phyloP scores from a whole-genome alignment of 345 rosid genomes.

The Linum lewisii region DNA sequence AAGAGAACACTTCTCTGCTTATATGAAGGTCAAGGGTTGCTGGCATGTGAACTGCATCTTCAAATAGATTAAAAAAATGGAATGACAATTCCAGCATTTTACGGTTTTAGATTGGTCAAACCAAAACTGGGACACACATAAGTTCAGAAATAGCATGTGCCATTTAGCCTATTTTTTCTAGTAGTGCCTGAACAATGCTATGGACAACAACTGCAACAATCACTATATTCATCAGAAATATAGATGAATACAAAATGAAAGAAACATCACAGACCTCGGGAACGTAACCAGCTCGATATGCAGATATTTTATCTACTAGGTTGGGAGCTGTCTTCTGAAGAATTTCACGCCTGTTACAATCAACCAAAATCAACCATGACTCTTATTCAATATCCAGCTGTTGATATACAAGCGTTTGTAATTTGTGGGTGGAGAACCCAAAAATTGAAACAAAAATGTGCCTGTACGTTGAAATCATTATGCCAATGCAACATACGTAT shows the following conservation, averaged over 20 bases:
- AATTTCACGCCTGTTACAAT: constrained; percentile 58
- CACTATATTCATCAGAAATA: not conserved
- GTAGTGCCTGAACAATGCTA: not conserved
- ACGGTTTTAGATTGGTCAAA: too few species aligned
- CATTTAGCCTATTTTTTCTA: not conserved
- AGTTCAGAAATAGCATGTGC: not conserved
- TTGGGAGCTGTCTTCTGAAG: constrained; percentile 66
- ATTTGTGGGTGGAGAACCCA: too few species aligned
- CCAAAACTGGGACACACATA: too few species aligned
- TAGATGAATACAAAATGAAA: not conserved
- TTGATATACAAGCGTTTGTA: too few species aligned
- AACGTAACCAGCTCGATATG: constrained; percentile 87
- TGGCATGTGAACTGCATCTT: too few species aligned
- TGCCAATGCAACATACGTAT: constrained; percentile 49
- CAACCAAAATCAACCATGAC: constrained; percentile 5
- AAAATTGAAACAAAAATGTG: too few species aligned
- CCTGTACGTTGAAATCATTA: constrained; percentile 5
- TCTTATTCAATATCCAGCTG: constrained; percentile 7
- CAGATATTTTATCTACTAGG: constrained; percentile 54
- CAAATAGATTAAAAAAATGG: too few species aligned
- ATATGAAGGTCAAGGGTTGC: not conserved
- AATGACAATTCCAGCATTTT: too few species aligned
- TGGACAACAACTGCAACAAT: not conserved
- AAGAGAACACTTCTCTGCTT: not conserved
- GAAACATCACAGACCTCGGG: constrained; percentile 46